These are phyloP conservation scores for Trichosporon coremiiforme DNA, from an alignment of 1,284 basidiomycete genomes.

Conservation along the genomic window DNA sequence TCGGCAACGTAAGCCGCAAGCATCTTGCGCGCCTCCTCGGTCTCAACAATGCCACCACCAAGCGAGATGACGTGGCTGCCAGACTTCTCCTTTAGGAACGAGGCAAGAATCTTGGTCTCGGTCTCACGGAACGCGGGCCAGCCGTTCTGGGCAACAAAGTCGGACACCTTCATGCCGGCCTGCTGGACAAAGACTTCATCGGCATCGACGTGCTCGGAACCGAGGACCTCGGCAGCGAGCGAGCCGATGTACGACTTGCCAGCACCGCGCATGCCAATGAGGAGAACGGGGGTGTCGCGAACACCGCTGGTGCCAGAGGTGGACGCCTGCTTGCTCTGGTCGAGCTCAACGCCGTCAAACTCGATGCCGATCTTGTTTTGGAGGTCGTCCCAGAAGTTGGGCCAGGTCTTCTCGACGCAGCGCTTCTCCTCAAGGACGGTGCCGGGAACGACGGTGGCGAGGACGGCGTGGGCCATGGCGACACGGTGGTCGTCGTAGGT, in stretches of 20 bases:
- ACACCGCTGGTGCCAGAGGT: constrained; percentile 49
- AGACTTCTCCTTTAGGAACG: constrained; percentile 64
- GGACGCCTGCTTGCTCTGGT: constrained; percentile 53
- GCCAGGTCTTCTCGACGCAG: constrained; percentile 99
- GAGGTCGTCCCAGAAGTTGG: constrained; percentile 99
- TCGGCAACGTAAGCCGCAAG: constrained; percentile 68
- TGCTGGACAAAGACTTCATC: constrained; percentile 76
- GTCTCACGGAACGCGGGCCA: constrained; percentile 75
- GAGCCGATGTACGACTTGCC: constrained; percentile 90
- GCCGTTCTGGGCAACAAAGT: constrained; percentile 74
- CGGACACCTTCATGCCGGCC: constrained; percentile 67
- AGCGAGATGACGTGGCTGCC: constrained; percentile 78
- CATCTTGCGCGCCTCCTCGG: constrained; percentile 69
- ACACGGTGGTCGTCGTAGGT: constrained; percentile 99
- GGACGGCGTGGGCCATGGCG: constrained; percentile 95
- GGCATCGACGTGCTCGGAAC: constrained; percentile 82
- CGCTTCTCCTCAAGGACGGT: constrained; percentile 92
- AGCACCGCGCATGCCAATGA: constrained; percentile 96
- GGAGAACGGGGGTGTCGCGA: constrained; percentile 67
- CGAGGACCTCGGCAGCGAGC: constrained; percentile 72
- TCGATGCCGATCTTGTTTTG: constrained; percentile 90
- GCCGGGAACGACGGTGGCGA: constrained; percentile 72
- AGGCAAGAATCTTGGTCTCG: constrained; percentile 64
- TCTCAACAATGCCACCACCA: constrained; percentile 95
- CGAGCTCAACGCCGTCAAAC: constrained; percentile 79